Conservation (phyloP, 75 land plant genomes). For the Sequoiadendron giganteum region DNA sequence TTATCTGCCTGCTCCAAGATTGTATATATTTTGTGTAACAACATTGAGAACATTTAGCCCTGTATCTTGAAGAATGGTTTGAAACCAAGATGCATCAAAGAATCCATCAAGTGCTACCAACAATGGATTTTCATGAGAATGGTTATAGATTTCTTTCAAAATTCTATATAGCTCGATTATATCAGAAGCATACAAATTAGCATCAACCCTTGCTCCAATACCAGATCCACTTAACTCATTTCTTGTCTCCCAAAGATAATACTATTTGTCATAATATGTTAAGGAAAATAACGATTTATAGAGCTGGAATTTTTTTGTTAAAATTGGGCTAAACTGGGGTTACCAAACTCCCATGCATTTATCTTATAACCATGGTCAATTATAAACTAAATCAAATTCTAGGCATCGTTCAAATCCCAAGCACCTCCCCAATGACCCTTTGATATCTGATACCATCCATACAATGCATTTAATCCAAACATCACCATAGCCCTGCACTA, state of each 20-base stretch:
- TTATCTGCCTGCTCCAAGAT: constrained; percentile 77
- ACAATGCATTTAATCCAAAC: constrained; percentile 50
- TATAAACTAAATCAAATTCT: constrained; percentile 37
- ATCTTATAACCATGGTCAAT: constrained; percentile 43
- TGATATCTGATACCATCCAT: constrained; percentile 9
- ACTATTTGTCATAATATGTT: background rate
- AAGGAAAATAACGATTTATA: background rate
- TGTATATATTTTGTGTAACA: constrained; percentile 82
- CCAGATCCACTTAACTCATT: constrained; percentile 81
- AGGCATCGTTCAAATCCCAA: constrained; percentile 46
- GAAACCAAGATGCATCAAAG: constrained; percentile 59
- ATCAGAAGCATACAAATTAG: constrained; percentile 48
- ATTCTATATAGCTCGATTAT: constrained; percentile 26
- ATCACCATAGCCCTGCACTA: constrained; percentile 34
- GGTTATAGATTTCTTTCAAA: constrained; percentile 48
- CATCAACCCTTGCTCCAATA: constrained; percentile 55
- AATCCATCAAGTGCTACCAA: too few species aligned
- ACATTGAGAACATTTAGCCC: constrained; percentile 61
- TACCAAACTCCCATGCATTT: constrained; percentile 96
- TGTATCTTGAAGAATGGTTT: constrained; percentile 62
- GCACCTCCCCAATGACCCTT: constrained; percentile 21
- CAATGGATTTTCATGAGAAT: constrained; percentile 38
- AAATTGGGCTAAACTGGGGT: background rate
- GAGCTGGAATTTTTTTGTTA: background rate
- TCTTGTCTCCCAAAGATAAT: constrained; percentile 22